Evolutionary conservation across 2,329 filamentous ascomycete species (phyloP).

Genomic region (Fusarium torreyae): DNA sequence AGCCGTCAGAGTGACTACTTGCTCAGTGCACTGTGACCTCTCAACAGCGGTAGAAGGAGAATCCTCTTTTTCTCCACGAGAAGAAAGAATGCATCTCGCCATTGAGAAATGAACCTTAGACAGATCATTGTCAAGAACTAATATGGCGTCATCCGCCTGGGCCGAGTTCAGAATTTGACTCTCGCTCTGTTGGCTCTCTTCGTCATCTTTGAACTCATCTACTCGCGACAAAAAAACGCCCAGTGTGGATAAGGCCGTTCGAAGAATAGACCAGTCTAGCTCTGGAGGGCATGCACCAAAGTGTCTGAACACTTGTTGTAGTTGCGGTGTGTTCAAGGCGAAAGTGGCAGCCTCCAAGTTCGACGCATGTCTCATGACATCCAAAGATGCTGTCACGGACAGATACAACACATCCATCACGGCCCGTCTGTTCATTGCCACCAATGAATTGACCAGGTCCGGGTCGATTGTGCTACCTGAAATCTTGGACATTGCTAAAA

Average conservation of each 20-base stretch:
- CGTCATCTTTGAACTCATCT: constrained; percentile 58
- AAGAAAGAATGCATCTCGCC: constrained; percentile 58
- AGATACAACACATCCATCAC: constrained; percentile 68
- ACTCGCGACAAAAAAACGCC: constrained; percentile 64
- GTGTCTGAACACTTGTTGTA: constrained; percentile 67
- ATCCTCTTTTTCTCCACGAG: constrained; percentile 21
- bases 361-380: constrained; percentile 64
- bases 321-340: constrained; percentile 64
- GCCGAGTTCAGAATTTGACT: constrained; percentile 58
- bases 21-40: constrained; percentile 59
- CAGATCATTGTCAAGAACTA: constrained; percentile 65
- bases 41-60: constrained; percentile 39
- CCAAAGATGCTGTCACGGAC: constrained; percentile 64
- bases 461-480: constrained; percentile 60
- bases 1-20: constrained; percentile 62
- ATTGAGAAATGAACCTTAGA: constrained; percentile 64
- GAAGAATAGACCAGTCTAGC: constrained; percentile 66
- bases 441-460: constrained; percentile 64
- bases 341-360: constrained; percentile 65
- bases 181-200: constrained; percentile 58
- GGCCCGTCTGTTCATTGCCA: constrained; percentile 67
- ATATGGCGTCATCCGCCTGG: constrained; percentile 63
- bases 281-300: constrained; percentile 61
- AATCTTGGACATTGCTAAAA: constrained; percentile 64
- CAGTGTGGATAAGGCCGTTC: constrained; percentile 62